These are phyloP conservation scores for Euphorbia tirucalli DNA, from an alignment of 345 rosid species.

Conservation along the genomic window DNA sequence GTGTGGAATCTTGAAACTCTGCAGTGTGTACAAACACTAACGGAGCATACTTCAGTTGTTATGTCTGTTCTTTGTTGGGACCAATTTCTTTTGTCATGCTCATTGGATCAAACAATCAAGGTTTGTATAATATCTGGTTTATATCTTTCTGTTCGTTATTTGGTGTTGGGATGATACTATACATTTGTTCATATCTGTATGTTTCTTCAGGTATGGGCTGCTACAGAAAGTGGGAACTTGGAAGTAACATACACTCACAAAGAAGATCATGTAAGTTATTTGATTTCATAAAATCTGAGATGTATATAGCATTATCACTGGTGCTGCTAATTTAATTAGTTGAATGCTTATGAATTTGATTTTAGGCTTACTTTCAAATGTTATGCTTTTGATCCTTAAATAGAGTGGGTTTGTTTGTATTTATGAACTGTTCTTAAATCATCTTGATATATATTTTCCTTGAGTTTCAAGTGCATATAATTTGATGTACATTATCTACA, in stretches of 20 bases:
- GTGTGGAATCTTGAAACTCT: slow-evolving; percentile 90
- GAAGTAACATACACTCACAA: slow-evolving; percentile 88
- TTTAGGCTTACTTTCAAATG: not conserved
- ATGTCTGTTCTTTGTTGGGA: slow-evolving; percentile 99
- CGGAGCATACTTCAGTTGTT: slow-evolving; percentile 75
- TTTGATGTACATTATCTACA: not conserved
- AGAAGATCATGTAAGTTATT: slow-evolving; percentile 73
- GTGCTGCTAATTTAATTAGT: not conserved
- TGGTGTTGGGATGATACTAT: slow-evolving; percentile 2
- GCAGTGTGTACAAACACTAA: slow-evolving; percentile 84
- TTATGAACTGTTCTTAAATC: too few relatives aligned
- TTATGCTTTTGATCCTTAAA: not conserved
- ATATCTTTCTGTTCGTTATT: not conserved
- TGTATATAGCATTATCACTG: slow-evolving; percentile 8
- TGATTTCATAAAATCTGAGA: not conserved
- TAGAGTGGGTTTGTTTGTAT: not conserved
- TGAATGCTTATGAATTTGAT: not conserved
- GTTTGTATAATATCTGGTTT: slow-evolving; percentile 30
- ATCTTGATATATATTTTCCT: not conserved
- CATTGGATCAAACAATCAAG: slow-evolving; percentile 88
- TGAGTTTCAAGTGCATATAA: not conserved
- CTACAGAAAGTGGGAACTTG: slow-evolving; percentile 83
- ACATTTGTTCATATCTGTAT: slow-evolving; percentile 1
- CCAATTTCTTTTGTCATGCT: slow-evolving; percentile 92
- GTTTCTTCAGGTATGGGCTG: slow-evolving; percentile 77